Percentiles rank a stretch among this genome's conserved stretches.
phyloP scores from a whole-genome alignment of 2,329 filamentous ascomycete species.

The Penicillium corylophilum region DNA sequence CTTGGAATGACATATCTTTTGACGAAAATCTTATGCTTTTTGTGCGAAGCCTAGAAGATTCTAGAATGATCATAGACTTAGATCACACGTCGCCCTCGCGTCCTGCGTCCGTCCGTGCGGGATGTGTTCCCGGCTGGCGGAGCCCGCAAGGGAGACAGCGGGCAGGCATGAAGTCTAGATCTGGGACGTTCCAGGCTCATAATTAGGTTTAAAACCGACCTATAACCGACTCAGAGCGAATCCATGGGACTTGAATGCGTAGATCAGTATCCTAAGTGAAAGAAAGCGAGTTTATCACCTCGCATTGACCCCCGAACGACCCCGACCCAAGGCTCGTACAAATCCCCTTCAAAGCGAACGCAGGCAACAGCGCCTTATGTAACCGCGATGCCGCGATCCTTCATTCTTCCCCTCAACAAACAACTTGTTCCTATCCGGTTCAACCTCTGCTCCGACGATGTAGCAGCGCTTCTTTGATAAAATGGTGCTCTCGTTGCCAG shows the following conservation, averaged over 20 bases:
- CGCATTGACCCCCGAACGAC: neutral
- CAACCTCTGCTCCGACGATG: slow-evolving; percentile 27
- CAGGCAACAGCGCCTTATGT: slow-evolving; percentile 6
- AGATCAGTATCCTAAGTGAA: neutral
- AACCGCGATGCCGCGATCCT: slow-evolving; percentile 2
- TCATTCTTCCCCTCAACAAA: slow-evolving; percentile 4
- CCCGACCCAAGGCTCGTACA: neutral
- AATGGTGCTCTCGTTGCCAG: slow-evolving; percentile 41
- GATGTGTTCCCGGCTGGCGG: neutral
- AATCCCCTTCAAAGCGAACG: neutral
- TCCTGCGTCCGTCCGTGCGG: neutral
- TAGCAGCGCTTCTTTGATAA: slow-evolving; percentile 28
- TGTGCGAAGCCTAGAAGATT: neutral
- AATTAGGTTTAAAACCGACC: neutral
- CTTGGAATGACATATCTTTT: neutral
- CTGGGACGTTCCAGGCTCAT: neutral
- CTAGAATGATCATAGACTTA: neutral
- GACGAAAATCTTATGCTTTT: neutral
- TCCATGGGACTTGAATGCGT: neutral
- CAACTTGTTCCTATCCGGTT: neutral
- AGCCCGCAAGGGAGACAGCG: neutral
- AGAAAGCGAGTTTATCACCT: neutral
- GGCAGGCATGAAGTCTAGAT: neutral
- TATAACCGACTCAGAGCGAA: neutral
- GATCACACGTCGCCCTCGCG: neutral